Evolutionary conservation across 2,329 filamentous ascomycete genomes (phyloP), one percentile per base, ranked within the genome.

Genomic region (Lomentospora prolificans): DNA sequence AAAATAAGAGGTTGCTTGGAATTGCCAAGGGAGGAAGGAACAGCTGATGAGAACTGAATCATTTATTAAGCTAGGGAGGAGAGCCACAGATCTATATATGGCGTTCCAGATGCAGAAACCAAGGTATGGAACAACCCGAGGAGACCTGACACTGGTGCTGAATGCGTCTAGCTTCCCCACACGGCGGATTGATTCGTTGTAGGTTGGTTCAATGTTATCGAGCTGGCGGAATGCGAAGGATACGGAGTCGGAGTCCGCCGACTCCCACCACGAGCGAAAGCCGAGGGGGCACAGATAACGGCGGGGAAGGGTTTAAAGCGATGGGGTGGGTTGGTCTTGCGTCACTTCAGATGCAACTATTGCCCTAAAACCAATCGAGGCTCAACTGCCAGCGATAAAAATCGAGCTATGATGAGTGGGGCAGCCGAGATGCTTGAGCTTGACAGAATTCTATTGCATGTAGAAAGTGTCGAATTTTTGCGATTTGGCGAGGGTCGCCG

Each of bases 211-310:
- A 48, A 22, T n/a, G 3, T 2, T 48, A 25, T 48, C 22, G 19
- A 48, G 22, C 44, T 27, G 44, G 44, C 22, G 44, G 44, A 48
- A 9, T 22, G 44, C 44, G 44, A 19, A 48, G 44, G 44, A 48
- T 48, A 48, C 44, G 44, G 44, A 48, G 44, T 48, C 44, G 44
- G 44, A 48, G 44, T 22, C 44, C 44, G 44, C 44, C 44, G 44
- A 48, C 44, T 48, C 44, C 44, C 44, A 48, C 44, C 22, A 22
- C 17, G 22, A 22, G 22, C 4, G 22, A 19, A 48, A 48, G 22
- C 17, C 7, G 36, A 48, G 22, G 22, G n/a, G 14, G 22, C 41
- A 22, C 41, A 22, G 44, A 48, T 48, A 48, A 48, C 44, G 44
- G 44, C 44, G 22, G 4, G 44, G 44, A 25, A 22, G 41, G n/a